phyloP scores from a whole-genome alignment of 202 grass and related monocot species.

The Schoenoplectus tabernaemontani region DNA sequence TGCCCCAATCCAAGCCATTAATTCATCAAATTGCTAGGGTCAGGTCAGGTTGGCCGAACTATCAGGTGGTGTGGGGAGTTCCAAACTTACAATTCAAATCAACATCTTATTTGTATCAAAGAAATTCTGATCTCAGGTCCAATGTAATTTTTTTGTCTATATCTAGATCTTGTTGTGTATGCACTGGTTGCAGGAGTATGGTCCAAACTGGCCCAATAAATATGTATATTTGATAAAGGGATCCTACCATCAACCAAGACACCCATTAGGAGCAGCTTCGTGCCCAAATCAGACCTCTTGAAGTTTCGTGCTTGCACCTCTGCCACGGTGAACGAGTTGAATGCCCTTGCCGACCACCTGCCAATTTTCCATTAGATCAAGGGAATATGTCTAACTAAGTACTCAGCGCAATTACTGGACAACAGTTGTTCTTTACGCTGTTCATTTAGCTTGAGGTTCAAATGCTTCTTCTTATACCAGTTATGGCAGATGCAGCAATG shows the following conservation, averaged over 20 bases:
- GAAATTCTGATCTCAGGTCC: background rate
- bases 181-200: background rate
- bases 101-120: background rate
- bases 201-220: background rate
- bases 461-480: background rate
- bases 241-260: conserved; percentile 73
- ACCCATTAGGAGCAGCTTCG: conserved; percentile 75
- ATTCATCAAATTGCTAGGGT: background rate
- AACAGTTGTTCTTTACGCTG: background rate
- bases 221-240: background rate
- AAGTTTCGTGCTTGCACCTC: conserved; percentile 80
- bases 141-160: background rate
- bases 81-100: background rate
- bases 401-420: background rate
- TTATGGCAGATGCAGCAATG: background rate
- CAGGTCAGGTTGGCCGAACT: background rate
- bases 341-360: conserved; percentile 81
- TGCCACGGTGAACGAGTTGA: conserved; percentile 66
- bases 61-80: background rate
- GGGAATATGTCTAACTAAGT: background rate
- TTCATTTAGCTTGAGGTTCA: background rate
- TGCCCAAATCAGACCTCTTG: conserved; percentile 62
- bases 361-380: conserved; percentile 1
- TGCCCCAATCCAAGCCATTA: background rate
- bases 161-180: background rate